These are phyloP conservation scores for Daldinia grandis DNA, from an alignment of 495 filamentous ascomycete species.

Conservation along the genomic window DNA sequence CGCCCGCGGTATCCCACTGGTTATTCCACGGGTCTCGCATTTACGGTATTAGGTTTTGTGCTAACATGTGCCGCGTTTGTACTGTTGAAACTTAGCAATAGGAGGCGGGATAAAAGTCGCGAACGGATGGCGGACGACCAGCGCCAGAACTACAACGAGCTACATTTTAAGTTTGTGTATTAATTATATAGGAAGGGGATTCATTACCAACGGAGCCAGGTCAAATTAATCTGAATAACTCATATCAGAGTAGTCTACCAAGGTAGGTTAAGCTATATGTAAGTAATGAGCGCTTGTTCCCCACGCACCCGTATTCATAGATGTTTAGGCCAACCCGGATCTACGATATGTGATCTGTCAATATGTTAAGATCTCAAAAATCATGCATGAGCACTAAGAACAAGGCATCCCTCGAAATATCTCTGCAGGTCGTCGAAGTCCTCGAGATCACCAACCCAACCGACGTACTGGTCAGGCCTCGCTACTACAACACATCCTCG, in stretches of 20 bases:
- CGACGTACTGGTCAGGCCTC: constrained; percentile 71
- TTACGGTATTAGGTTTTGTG: constrained; percentile 35
- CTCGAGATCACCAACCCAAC: constrained; percentile 63
- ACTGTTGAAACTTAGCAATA: constrained; percentile 15
- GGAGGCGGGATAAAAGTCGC: constrained; percentile 22
- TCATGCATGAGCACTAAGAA: constrained; percentile 32
- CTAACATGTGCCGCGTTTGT: constrained; percentile 16
- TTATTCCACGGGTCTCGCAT: constrained; percentile 43
- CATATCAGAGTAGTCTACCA: too few species aligned
- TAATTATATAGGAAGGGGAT: background rate
- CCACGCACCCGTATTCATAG: background rate
- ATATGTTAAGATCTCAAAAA: too few species aligned
- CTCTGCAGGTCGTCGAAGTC: constrained; percentile 56
- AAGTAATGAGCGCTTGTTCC: background rate
- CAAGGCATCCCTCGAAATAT: constrained; percentile 49
- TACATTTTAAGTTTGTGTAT: constrained; percentile 37
- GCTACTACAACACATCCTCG: constrained; percentile 66
- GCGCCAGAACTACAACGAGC: constrained; percentile 24
- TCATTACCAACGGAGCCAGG: too few species aligned
- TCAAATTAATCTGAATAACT: too few species aligned
- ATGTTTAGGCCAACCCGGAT: background rate
- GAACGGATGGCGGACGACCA: constrained; percentile 25
- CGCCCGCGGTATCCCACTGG: constrained; percentile 58
- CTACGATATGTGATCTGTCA: background rate
- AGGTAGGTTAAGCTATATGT: background rate